Evolutionary conservation across 805 yeast genomes (phyloP), one percentile per base, ranked within the genome.

Genomic region (Teunomyces tritomae): DNA sequence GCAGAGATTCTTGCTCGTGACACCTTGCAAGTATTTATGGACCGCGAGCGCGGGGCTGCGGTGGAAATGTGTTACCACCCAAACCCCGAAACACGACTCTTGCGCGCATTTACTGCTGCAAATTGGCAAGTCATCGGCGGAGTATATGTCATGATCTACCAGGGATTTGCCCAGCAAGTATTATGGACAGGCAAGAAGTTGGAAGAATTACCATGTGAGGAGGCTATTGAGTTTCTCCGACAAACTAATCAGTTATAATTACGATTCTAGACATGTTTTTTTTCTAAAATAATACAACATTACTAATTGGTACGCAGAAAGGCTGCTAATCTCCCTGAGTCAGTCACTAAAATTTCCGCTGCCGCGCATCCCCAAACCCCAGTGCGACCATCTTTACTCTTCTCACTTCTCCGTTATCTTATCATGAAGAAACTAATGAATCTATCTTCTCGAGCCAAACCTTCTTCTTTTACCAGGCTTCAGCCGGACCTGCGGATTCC

Each of bases 21-120:
- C 9, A 64, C 65, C 0, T 55, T 66, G 4, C 59, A 58, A 13
- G 64, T 63, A 0, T 62, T 66, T 44, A 56, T 64, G 34, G 48
- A 57, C n/a, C 34, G 49, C 2, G 49, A 49, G 3, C 49, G 51
- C 9, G 59, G 57, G 3, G 52, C 53, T n/a, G 68, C 65, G 14
- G 49, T 66, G 14, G 71, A 66, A 46, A 66, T 66, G 71, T 66
- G 71, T 48, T 66, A 66, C 56, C 62, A 66, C 40, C 71, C 71
- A 2, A 54, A 49, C 14, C 57, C 59, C n/a, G 37, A 41, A 6
- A 66, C 70, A 5, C 44, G 57, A 20, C 51, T 65, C n/a, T 63
- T 54, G 44, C 48, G 41, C 30, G 62, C 58, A 27, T 66, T 64
- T 42, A 55, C 57, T 43, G 42, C 35, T 2, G 49, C 49, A 6